Base-by-base conservation (phyloP, 1,284 basidiomycete genomes). In the Pseudozyma thailandica region DNA sequence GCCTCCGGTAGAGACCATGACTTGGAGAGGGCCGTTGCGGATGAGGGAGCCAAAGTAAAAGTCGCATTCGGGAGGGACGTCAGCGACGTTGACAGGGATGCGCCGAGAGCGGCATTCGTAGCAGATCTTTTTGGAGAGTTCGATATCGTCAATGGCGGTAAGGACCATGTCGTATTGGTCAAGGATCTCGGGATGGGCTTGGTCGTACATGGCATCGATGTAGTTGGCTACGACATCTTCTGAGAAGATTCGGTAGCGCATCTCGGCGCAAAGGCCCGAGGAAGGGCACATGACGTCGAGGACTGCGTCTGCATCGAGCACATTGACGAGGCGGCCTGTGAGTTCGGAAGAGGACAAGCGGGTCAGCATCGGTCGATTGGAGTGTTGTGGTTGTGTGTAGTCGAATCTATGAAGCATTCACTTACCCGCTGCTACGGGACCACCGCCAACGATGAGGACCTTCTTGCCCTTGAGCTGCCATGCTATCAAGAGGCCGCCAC, bases 21-120 rank as follows among this genome's bases (percentile, higher is more conserved):
- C 89, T 84, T 97, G 94, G 35, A 98, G 85, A 0, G 94, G 93
- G 0, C 95, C 94, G 65, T 90, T 88, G 33, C 93, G 90, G 60
- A 98, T 90, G 81, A 94, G 91, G 1, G 92, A 91, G 43, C 96
- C 96, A 85, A 98, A 98, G 86, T 96, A 98, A 82, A 98, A 98
- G 85, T 98, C 95, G 86, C 95, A 98, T 57, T 84, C 79, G 25
- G 79, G 80, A 3, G 95, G 96, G 48, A 98, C 92, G 85, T 98
- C 95, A 28, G 96, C 95, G 58, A 94, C 93, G 84, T 98, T 98
- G 66, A 96, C 90, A 4, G 93, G 92, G 50, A 97, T 91, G 50
- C 86, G 87, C 42, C 85, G 86, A 27, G 86, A 85, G 49, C 93
- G 86, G 78, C 91, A 91, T 72, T 91, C 86, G 13, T 87, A 83